Percentiles rank a stretch among this genome's conserved stretches.
These are phyloP conservation scores for Thelonectria rubi DNA, from an alignment of 2,329 filamentous ascomycete species.

Conservation along the genomic window DNA sequence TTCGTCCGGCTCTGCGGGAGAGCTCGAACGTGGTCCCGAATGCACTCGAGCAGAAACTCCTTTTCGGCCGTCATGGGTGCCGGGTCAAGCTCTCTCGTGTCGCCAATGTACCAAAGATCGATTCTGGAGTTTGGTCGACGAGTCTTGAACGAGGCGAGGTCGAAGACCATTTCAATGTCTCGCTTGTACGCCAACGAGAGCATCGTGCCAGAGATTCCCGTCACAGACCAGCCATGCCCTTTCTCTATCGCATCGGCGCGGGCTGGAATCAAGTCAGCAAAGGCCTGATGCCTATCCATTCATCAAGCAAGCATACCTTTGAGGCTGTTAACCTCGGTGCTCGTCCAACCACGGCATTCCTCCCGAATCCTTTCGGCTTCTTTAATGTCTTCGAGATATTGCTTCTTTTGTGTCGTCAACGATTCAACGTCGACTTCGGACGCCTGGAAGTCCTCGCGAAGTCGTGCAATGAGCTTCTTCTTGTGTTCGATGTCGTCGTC, in stretches of 20 bases:
- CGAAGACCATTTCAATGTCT: conserved; percentile 78
- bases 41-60: conserved; percentile 78
- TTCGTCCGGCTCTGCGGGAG: conserved; percentile 66
- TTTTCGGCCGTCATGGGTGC: conserved; percentile 69
- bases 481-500: conserved; percentile 77
- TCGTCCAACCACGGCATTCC: conserved; percentile 89
- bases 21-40: conserved; percentile 72
- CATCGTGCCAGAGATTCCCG: conserved; percentile 66
- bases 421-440: conserved; percentile 72
- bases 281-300: not conserved
- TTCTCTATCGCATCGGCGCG: conserved; percentile 73
- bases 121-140: conserved; percentile 63
- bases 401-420: conserved; percentile 71
- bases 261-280: conserved; percentile 56
- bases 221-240: conserved; percentile 76
- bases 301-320: conserved; percentile 65
- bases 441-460: conserved; percentile 72
- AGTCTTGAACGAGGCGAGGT: conserved; percentile 67
- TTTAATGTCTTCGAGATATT: conserved; percentile 77
- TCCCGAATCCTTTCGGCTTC: conserved; percentile 86
- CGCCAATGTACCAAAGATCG: conserved; percentile 75
- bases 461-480: conserved; percentile 70
- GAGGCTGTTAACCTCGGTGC: conserved; percentile 79
- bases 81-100: conserved; percentile 62
- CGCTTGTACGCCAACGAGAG: conserved; percentile 79